A percentile compares a stretch with the other conserved stretches of the same genome.
These are phyloP conservation scores for Candida stauntonica DNA, from an alignment of 805 yeast species.

Conservation along the genomic window DNA sequence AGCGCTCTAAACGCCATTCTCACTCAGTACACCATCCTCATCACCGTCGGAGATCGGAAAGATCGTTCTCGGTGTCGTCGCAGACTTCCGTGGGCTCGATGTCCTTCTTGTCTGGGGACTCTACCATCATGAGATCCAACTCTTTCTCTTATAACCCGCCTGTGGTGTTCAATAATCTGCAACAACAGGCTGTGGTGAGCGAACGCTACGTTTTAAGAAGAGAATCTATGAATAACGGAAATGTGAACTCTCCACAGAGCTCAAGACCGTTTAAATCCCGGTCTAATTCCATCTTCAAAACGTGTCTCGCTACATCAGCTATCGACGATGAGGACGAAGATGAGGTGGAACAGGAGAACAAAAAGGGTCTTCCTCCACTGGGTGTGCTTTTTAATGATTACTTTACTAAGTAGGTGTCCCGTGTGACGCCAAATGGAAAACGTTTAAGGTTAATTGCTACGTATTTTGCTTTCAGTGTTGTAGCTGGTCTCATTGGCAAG, in stretches of 20 bases:
- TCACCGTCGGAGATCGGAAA: conserved; percentile 6
- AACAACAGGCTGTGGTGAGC: conserved; percentile 10
- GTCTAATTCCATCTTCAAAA: conserved; percentile 13
- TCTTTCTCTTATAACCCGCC: conserved; percentile 13
- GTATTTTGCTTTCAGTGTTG: too few species aligned
- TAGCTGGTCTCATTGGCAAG: too few species aligned
- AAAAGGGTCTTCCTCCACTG: conserved; percentile 14
- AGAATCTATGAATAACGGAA: conserved; percentile 3
- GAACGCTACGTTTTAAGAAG: conserved; percentile 12
- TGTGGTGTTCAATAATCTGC: conserved; percentile 10
- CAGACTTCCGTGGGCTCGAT: conserved; percentile 8
- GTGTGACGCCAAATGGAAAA: too few species aligned
- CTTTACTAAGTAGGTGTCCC: conserved; percentile 11
- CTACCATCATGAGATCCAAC: conserved; percentile 7
- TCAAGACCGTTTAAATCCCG: conserved; percentile 5
- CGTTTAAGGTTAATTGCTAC: too few species aligned
- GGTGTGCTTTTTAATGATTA: conserved; percentile 22
- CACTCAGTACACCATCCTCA: conserved; percentile 5
- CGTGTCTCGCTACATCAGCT: conserved; percentile 6
- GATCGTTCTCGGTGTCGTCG: conserved; percentile 13
- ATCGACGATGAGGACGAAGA: conserved; percentile 18
- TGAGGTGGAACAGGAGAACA: conserved; percentile 8
- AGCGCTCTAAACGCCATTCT: conserved; percentile 11
- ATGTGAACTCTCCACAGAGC: too few species aligned
- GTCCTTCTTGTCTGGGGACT: conserved; percentile 5